Evolutionary conservation across 1,139 yeast genomes (phyloP).

Genomic region (Yamadazyma pseudoaaseri): DNA sequence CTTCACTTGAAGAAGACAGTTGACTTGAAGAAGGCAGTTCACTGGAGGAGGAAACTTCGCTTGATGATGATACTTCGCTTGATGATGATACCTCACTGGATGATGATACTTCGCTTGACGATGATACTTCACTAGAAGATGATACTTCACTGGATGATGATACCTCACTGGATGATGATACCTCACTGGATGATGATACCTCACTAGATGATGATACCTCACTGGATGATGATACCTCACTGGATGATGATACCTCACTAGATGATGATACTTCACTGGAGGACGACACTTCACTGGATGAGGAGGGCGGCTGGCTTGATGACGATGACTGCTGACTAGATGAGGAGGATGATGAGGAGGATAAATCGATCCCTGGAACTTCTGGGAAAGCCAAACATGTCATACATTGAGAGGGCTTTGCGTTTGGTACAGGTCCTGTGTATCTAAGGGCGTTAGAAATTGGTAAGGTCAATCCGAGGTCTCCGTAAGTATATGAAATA

Average conservation of each 20-base stretch:
- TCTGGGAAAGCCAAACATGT: background rate
- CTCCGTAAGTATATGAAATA: constrained; percentile 16
- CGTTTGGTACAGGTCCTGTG: constrained; percentile 4
- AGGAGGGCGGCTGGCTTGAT: constrained; percentile 1
- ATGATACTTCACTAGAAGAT: constrained; percentile 1
- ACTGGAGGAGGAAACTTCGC: constrained; percentile 4
- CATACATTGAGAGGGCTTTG: background rate
- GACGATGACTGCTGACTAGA: constrained; percentile 4
- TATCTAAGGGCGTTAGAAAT: constrained; percentile 7
- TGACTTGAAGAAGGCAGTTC: constrained; percentile 4
- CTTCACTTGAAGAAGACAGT: constrained; percentile 8
- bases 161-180: constrained; percentile 5
- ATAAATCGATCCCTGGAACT: constrained; percentile 1
- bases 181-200: constrained; percentile 5
- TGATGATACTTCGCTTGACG: constrained; percentile 4
- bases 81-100: constrained; percentile 4
- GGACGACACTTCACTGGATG: constrained; percentile 4
- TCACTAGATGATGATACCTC: constrained; percentile 1
- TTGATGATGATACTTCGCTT: constrained; percentile 4
- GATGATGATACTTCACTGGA: constrained; percentile 5
- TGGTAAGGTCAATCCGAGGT: constrained; percentile 13
- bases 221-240: constrained; percentile 7
- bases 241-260: constrained; percentile 2
- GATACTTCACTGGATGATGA: constrained; percentile 8
- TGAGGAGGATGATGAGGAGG: constrained; percentile 2